Evolutionary conservation across 139 green algal genomes (phyloP).

Genomic region (Picochlorum sp.): DNA sequence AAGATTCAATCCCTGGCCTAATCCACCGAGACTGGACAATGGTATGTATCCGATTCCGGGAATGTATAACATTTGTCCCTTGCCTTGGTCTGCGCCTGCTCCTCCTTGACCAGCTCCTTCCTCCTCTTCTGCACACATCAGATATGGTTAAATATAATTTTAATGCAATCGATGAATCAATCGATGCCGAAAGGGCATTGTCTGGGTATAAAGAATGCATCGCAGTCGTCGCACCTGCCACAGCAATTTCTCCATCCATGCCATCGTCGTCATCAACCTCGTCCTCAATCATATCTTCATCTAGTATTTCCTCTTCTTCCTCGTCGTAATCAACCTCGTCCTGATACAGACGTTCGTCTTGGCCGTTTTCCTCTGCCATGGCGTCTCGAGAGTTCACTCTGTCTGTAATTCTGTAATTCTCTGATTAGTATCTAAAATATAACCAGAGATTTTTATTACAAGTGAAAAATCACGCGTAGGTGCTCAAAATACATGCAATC

Average conservation of each 20-base stretch:
- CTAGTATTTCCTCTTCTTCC: slow-evolving; percentile 13
- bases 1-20: not conserved
- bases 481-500: no score
- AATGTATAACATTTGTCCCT: slow-evolving; percentile 32
- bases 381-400: no score
- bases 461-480: no score
- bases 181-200: no score
- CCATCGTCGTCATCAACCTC: slow-evolving; percentile 20
- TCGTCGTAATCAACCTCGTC: slow-evolving; percentile 1
- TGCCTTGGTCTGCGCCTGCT: not conserved
- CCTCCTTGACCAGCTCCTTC: slow-evolving; percentile 17
- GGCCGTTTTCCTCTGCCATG: not conserved
- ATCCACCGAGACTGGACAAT: slow-evolving; percentile 17
- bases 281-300: slow-evolving; percentile 19
- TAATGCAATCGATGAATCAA: no score
- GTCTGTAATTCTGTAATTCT: no score
- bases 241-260: slow-evolving; percentile 14
- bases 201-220: no score
- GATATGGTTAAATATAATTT: no score
- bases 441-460: no score
- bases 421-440: no score
- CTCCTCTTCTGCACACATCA: slow-evolving; percentile 20
- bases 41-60: slow-evolving; percentile 30
- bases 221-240: slow-evolving; percentile 11
- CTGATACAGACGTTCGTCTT: not conserved